Base-by-base conservation (phyloP, 495 filamentous ascomycete genomes). In the Hamigera avellanea region DNA sequence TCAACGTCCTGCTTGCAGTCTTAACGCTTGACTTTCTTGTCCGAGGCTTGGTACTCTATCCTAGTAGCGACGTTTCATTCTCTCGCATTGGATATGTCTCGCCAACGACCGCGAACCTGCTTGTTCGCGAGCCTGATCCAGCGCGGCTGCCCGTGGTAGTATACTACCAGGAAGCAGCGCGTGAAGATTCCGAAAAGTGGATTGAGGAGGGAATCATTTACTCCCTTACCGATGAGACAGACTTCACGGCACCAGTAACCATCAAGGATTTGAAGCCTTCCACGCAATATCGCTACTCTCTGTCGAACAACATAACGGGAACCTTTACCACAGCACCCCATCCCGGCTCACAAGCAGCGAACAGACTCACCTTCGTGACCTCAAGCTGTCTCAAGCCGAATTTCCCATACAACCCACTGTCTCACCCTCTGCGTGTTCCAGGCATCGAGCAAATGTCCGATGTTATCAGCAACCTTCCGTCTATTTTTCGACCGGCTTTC, bases 351-450 rank as follows among this genome's bases (percentile, higher is more conserved):
- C 50, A 67, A 0, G 67, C 70, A n/a, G 70, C 69, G 30, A 70
- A 69, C 5, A 69, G 69, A 26, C 86, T 94, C 37, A 89, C 83
- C 4, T 98, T 98, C 53, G 55, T 96, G 2, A 86, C 88, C 3
- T 84, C 83, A 3, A 91, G 83, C 40, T 98, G 91, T 57, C 78
- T 98, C 50, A 88, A 94, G 51, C 75, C 82, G 4, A 77, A 83
- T 17, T 83, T 96, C 38, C 91, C 91, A 0, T 98, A 98, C 57
- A 81, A 70, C 36, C 77, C 85, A 0, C 58, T 86, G 8, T 69
- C 79, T 15, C 87, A 96, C 53, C 80, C 89, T 1, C 64, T 96
- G 2, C 69, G 77, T 8, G 79, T 96, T 28, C 78, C 77, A 0
- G 91, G 91, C 1, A 69, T 96, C 45, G 70, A 72, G 40, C 66